Percentiles rank a stretch among this genome's conserved stretches.
These are phyloP conservation scores for Mucor indicus DNA, from an alignment of 371 early-diverging fungal species.

Conservation along the genomic window DNA sequence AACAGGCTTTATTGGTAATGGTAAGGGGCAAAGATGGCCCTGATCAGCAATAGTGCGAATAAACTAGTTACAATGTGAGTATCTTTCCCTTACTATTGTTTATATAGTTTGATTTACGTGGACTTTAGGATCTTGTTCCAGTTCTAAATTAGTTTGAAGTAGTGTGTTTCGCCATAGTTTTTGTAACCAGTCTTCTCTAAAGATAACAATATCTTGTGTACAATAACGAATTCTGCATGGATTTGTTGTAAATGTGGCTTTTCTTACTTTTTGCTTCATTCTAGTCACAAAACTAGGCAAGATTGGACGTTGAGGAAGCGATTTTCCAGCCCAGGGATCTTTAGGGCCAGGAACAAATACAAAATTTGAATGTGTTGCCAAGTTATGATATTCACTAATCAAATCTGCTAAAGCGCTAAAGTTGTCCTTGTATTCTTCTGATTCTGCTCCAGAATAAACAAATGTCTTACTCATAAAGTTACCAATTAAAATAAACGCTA, in stretches of 20 bases:
- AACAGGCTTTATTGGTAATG: conserved; percentile 68
- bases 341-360: conserved; percentile 88
- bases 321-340: conserved; percentile 77
- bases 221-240: conserved; percentile 87
- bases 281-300: conserved; percentile 66
- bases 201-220: conserved; percentile 84
- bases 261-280: conserved; percentile 53
- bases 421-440: conserved; percentile 47
- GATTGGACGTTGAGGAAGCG: conserved; percentile 75
- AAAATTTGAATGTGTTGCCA: conserved; percentile 70
- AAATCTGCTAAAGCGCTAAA: conserved; percentile 74
- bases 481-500: conserved; percentile 84
- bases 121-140: conserved; percentile 52
- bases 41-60: conserved; percentile 84
- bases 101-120: conserved; percentile 49
- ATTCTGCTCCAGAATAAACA: conserved; percentile 51
- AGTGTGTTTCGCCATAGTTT: conserved; percentile 76
- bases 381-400: conserved; percentile 64
- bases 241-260: conserved; percentile 71
- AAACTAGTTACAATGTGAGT: conserved; percentile 43
- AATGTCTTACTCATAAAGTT: conserved; percentile 82
- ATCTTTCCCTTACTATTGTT: background rate
- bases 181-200: conserved; percentile 78
- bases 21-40: conserved; percentile 81
- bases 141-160: conserved; percentile 46